Evolutionary conservation across 257 asterid species (phyloP).

Genomic region (Scutellaria barbata): DNA sequence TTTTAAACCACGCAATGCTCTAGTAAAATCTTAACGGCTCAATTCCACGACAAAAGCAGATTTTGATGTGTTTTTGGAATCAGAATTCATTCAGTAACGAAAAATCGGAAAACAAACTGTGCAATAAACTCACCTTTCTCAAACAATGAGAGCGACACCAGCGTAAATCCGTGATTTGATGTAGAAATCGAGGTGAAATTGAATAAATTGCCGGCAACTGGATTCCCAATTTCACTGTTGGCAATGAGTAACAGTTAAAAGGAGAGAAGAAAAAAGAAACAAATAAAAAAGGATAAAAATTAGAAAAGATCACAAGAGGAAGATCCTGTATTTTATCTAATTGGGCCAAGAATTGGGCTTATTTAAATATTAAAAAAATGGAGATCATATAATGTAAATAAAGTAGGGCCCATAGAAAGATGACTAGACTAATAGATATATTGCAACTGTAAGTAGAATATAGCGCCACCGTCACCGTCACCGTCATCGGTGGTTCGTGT

Average conservation of each 20-base stretch:
- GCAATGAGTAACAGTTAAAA: no score
- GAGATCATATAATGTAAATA: not conserved
- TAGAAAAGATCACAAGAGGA: no score
- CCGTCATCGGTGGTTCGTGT: conserved; percentile 26
- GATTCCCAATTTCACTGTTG: no score
- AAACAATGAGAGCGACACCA: not conserved
- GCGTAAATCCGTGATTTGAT: not conserved
- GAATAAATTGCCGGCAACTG: not conserved
- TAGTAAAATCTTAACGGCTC: not conserved
- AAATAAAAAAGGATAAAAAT: no score
- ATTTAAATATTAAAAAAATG: not conserved
- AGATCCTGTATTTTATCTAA: no score
- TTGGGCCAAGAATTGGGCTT: no score
- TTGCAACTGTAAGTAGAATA: conserved; percentile 15
- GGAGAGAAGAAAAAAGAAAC: no score
- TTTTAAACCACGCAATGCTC: not conserved
- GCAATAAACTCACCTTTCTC: conserved; percentile 1
- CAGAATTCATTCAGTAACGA: not conserved
- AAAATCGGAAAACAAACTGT: not conserved
- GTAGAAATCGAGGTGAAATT: not conserved
- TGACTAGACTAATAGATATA: conserved; percentile 1
- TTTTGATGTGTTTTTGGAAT: not conserved
- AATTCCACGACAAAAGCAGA: not conserved
- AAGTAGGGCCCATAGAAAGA: not conserved
- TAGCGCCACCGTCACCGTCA: conserved; percentile 21